A percentile compares a stretch with the other conserved stretches of the same genome.
These are phyloP conservation scores for Lipomyces yamanashiensis DNA, from an alignment of 805 yeast genomes.

Conservation along the genomic window DNA sequence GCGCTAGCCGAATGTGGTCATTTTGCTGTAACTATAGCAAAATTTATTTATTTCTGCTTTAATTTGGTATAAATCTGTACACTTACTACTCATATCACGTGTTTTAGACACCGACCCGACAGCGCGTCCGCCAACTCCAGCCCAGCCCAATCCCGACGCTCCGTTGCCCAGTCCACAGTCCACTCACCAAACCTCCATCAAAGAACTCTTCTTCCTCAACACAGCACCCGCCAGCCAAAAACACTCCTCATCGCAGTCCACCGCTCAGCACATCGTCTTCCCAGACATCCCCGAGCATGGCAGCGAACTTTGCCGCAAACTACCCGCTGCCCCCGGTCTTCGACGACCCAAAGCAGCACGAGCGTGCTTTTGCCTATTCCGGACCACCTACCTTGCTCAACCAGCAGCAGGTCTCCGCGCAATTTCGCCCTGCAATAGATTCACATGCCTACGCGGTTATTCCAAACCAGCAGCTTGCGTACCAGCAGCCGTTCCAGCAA, in stretches of 20 bases:
- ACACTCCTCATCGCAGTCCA: neutral
- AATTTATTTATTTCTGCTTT: neutral
- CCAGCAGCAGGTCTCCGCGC: conserved; percentile 1
- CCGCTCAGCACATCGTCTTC: neutral
- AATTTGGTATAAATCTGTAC: neutral
- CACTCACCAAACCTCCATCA: neutral
- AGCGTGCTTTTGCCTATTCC: conserved; percentile 3
- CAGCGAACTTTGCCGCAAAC: conserved; percentile 15
- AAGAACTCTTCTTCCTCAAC: neutral
- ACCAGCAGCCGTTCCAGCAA: conserved; percentile 33
- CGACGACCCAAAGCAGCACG: conserved; percentile 4
- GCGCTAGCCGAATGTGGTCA: neutral
- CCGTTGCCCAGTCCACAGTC: neutral
- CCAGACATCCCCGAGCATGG: conserved; percentile 3
- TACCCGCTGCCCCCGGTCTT: conserved; percentile 3
- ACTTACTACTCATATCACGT: neutral
- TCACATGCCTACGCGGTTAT: neutral
- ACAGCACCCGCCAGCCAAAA: neutral
- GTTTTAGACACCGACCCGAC: conserved; percentile 1
- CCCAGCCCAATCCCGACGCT: conserved; percentile 8
- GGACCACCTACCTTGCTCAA: conserved; percentile 4
- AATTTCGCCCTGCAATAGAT: neutral
- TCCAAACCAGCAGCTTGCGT: conserved; percentile 35
- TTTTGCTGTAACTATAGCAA: neutral
- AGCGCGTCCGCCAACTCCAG: neutral